phyloP scores from a whole-genome alignment of 768 basidiomycete genomes.

The Tylopilus rubrobrunneus region DNA sequence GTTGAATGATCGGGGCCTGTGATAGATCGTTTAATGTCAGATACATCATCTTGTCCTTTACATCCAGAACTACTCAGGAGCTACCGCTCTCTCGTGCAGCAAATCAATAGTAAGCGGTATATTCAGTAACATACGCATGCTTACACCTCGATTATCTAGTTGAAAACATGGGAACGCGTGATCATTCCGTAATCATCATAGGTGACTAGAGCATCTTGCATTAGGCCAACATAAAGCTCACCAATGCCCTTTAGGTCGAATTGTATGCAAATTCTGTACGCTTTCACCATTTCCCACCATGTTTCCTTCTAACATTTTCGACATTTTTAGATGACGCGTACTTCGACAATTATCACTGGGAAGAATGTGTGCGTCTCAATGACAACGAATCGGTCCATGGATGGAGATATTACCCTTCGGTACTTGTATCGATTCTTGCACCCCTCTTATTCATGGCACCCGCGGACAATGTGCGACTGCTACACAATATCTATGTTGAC shows the following conservation, averaged over 20 bases:
- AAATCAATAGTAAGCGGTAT: slow-evolving; percentile 19
- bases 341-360: slow-evolving; percentile 42
- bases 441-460: slow-evolving; percentile 50
- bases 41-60: slow-evolving; percentile 23
- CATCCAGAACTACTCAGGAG: slow-evolving; percentile 17
- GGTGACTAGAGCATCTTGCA: slow-evolving; percentile 6
- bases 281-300: too few relatives aligned
- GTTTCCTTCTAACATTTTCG: too few relatives aligned
- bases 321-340: slow-evolving; percentile 26
- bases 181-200: slow-evolving; percentile 20
- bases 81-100: slow-evolving; percentile 23
- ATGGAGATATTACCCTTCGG: slow-evolving; percentile 29
- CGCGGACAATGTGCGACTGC: slow-evolving; percentile 38
- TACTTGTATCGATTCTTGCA: slow-evolving; percentile 36
- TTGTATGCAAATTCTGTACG: slow-evolving; percentile 30
- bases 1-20: too few relatives aligned
- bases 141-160: slow-evolving; percentile 12
- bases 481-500: slow-evolving; percentile 52
- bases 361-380: slow-evolving; percentile 39
- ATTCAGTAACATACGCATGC: neutral
- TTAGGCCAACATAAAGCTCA: slow-evolving; percentile 3
- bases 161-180: neutral
- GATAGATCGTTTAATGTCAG: slow-evolving; percentile 29
- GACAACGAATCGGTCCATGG: slow-evolving; percentile 31
- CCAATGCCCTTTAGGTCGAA: slow-evolving; percentile 25